phyloP scores from a whole-genome alignment of 176 grass and related monocot species.

The Canna indica region DNA sequence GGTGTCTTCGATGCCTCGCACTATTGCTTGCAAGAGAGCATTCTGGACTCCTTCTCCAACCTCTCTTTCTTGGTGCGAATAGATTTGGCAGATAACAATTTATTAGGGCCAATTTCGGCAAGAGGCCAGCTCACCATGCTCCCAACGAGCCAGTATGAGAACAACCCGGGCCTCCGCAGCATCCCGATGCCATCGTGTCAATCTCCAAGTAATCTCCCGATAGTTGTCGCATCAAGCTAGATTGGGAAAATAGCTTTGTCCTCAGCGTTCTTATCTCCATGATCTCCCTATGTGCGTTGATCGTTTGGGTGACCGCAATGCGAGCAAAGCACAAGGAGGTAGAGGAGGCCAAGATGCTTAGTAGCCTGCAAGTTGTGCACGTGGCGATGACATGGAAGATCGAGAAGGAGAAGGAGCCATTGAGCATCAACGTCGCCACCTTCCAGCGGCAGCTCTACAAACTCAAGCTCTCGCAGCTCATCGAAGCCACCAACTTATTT shows the following conservation, averaged over 20 bases:
- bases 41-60: conserved; percentile 84
- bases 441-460: conserved; percentile 81
- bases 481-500: conserved; percentile 95
- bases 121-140: conserved; percentile 80
- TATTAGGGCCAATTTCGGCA: conserved; percentile 69
- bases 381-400: conserved; percentile 86
- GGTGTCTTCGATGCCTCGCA: conserved; percentile 90
- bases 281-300: conserved; percentile 31
- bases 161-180: conserved; percentile 82
- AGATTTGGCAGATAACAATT: conserved; percentile 72
- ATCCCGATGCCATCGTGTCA: conserved; percentile 58
- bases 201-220: conserved; percentile 19
- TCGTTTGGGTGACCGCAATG: conserved; percentile 42
- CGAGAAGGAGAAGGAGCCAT: conserved; percentile 75
- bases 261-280: conserved; percentile 38
- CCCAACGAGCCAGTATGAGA: conserved; percentile 65
- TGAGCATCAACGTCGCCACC: conserved; percentile 95
- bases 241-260: conserved; percentile 37
- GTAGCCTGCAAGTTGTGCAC: conserved; percentile 61
- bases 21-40: conserved; percentile 53
- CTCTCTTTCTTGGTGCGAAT: conserved; percentile 95
- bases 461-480: conserved; percentile 88
- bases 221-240: conserved; percentile 24
- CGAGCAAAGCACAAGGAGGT: conserved; percentile 37
- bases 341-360: conserved; percentile 55